Percentiles rank a stretch among this genome's conserved stretches.
These are phyloP conservation scores for Blastocrithidia nonstop DNA, from an alignment of 208 protist species.

Conservation along the genomic window DNA sequence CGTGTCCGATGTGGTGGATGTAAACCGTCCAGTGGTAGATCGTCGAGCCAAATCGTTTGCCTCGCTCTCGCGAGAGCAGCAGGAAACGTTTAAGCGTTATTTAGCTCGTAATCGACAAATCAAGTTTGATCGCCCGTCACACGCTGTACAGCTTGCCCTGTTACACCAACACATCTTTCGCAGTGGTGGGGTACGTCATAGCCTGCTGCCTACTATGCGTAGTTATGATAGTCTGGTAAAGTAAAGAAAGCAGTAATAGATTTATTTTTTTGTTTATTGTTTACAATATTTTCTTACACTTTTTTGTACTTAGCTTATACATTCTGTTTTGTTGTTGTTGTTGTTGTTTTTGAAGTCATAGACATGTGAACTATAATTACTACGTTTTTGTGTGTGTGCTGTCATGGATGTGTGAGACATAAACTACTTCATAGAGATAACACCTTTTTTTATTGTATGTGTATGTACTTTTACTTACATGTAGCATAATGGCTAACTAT, in stretches of 20 bases:
- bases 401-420: too few relatives aligned
- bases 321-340: too few relatives aligned
- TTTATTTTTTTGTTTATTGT: too few relatives aligned
- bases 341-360: slow-evolving; percentile 1
- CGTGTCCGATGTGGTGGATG: slow-evolving; percentile 53
- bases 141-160: slow-evolving; percentile 53
- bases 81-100: slow-evolving; percentile 24
- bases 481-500: background rate
- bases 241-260: background rate
- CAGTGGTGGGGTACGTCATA: slow-evolving; percentile 49
- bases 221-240: slow-evolving; percentile 31
- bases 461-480: background rate
- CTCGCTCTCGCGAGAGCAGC: slow-evolving; percentile 29
- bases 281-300: background rate
- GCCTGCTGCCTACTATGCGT: slow-evolving; percentile 62
- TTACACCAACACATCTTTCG: slow-evolving; percentile 82
- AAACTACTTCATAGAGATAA: too few relatives aligned
- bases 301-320: too few relatives aligned
- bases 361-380: background rate
- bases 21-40: slow-evolving; percentile 28
- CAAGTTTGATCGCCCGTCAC: slow-evolving; percentile 22
- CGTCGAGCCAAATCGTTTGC: slow-evolving; percentile 21
- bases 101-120: slow-evolving; percentile 48
- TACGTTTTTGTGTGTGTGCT: slow-evolving; percentile 1
- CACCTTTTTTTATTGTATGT: background rate